Evolutionary conservation across 257 asterid genomes (phyloP).

Genomic region (Ligustrum vulgare): DNA sequence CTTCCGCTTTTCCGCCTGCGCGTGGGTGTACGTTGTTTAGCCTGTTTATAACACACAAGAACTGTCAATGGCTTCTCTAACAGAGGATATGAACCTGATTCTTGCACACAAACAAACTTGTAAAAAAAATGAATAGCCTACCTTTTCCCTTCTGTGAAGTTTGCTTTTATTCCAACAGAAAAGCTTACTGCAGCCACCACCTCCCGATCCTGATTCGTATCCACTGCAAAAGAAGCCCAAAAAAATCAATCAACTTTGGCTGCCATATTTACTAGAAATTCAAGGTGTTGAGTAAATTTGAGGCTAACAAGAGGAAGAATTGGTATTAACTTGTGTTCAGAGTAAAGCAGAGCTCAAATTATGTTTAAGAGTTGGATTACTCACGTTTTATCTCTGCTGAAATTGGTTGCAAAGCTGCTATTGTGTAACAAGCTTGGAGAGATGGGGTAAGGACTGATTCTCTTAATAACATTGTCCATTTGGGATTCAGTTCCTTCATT

Average conservation of each 20-base stretch:
- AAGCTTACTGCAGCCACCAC: conserved; percentile 73
- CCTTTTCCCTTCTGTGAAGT: conserved; percentile 55
- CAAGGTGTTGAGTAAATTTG: background rate
- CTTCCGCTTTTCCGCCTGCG: conserved; percentile 48
- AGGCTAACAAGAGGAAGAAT: background rate
- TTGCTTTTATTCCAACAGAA: conserved; percentile 80
- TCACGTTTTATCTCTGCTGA: conserved; percentile 73
- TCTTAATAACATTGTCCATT: conserved; percentile 48
- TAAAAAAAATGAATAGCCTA: background rate
- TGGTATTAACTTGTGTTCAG: background rate
- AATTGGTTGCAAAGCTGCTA: conserved; percentile 49
- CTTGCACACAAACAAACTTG: background rate
- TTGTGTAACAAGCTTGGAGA: conserved; percentile 93
- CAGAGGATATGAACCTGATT: background rate
- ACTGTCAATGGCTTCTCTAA: background rate
- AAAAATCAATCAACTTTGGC: background rate
- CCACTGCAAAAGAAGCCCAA: conserved; percentile 51
- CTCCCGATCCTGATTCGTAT: conserved; percentile 84
- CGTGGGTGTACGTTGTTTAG: conserved; percentile 53
- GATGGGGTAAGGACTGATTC: conserved; percentile 52
- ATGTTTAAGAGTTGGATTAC: conserved; percentile 24
- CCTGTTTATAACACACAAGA: conserved; percentile 30
- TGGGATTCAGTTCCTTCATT: conserved; percentile 39
- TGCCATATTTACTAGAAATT: background rate
- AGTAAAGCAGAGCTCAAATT: background rate